phyloP scores from a whole-genome alignment of 2,329 filamentous ascomycete species.

The Dissoconium aciculare region DNA sequence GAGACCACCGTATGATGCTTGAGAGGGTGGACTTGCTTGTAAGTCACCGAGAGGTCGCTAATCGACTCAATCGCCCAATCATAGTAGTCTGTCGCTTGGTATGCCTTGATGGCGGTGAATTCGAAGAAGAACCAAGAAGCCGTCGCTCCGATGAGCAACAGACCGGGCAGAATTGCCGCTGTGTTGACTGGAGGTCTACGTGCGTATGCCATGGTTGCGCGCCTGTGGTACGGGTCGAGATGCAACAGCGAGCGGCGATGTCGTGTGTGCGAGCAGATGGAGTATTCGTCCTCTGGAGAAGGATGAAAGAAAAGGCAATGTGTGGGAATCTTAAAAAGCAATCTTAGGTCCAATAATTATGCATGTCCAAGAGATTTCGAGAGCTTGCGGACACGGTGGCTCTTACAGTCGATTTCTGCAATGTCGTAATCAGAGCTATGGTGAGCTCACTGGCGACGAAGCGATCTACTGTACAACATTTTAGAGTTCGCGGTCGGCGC shows the following conservation, averaged over 20 bases:
- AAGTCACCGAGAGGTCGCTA: constrained; percentile 11
- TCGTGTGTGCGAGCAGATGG: neutral
- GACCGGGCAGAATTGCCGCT: constrained; percentile 6
- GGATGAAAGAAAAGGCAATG: neutral
- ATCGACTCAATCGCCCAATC: constrained; percentile 10
- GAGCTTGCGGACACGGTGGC: too few relatives aligned
- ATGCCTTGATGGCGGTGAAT: constrained; percentile 5
- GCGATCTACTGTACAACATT: neutral
- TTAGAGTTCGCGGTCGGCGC: too few relatives aligned
- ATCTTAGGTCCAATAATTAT: neutral
- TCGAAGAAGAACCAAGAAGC: constrained; percentile 8
- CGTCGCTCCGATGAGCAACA: constrained; percentile 6
- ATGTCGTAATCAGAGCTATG: constrained; percentile 1
- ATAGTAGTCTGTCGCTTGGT: constrained; percentile 8
- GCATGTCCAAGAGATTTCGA: too few relatives aligned
- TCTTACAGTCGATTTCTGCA: too few relatives aligned
- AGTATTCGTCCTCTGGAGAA: neutral
- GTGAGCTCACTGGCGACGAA: neutral
- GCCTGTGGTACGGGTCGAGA: too few relatives aligned
- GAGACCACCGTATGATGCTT: constrained; percentile 13
- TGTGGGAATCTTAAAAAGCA: neutral
- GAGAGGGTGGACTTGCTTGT: constrained; percentile 13
- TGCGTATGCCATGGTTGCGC: too few relatives aligned
- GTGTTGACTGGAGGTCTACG: neutral
- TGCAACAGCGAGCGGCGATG: neutral